These are phyloP conservation scores for Orbilia blumenaviensis DNA, from an alignment of 2,329 filamentous ascomycete genomes.

Conservation along the genomic window DNA sequence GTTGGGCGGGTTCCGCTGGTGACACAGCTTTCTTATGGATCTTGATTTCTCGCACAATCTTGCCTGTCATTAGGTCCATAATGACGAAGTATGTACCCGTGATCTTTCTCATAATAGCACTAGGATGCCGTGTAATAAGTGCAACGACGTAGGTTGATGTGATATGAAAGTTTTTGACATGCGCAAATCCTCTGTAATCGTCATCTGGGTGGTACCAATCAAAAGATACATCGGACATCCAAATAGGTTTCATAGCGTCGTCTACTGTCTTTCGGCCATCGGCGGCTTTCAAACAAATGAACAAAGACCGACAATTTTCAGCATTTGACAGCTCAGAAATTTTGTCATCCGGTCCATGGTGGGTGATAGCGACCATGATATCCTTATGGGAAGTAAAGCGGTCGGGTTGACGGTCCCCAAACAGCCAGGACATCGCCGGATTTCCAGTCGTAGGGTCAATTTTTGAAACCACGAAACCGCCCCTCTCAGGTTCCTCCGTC, in stretches of 20 bases:
- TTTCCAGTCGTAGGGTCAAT: slow-evolving; percentile 55
- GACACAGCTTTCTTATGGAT: slow-evolving; percentile 52
- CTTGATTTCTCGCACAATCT: slow-evolving; percentile 42
- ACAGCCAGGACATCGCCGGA: slow-evolving; percentile 54
- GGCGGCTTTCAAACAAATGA: slow-evolving; percentile 37
- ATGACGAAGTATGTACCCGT: slow-evolving; percentile 58
- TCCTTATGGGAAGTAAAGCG: slow-evolving; percentile 57
- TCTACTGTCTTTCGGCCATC: slow-evolving; percentile 2
- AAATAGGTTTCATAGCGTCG: slow-evolving; percentile 52
- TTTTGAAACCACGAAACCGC: slow-evolving; percentile 55
- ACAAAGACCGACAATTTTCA: slow-evolving; percentile 28
- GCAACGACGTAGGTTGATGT: slow-evolving; percentile 58
- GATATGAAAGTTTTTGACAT: slow-evolving; percentile 58
- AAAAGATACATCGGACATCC: slow-evolving; percentile 56
- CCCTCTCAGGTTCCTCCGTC: slow-evolving; percentile 48
- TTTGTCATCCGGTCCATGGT: slow-evolving; percentile 52
- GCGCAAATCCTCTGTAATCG: slow-evolving; percentile 56
- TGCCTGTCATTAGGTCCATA: slow-evolving; percentile 45
- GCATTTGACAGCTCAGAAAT: slow-evolving; percentile 51
- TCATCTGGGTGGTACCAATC: slow-evolving; percentile 56
- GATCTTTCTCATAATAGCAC: slow-evolving; percentile 56
- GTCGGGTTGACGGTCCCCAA: slow-evolving; percentile 57
- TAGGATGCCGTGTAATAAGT: slow-evolving; percentile 57
- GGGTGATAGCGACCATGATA: slow-evolving; percentile 56
- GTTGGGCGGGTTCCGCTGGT: slow-evolving; percentile 20